Evolutionary conservation across 2,329 filamentous ascomycete species (phyloP).

Genomic region (Scorias spongiosa): DNA sequence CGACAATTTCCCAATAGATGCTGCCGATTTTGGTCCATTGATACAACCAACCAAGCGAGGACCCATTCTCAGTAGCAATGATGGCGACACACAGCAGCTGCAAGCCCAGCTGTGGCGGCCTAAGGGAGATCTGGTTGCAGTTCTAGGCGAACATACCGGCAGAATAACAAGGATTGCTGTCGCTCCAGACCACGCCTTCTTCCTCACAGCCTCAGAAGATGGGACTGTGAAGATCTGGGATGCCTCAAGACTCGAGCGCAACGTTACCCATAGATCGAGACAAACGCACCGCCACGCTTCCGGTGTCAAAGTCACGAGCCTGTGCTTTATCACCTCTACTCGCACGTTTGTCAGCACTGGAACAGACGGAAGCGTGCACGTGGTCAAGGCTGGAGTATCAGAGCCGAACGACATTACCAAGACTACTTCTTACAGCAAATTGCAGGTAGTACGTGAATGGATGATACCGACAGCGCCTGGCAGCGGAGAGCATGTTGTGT

Average conservation of each 20-base stretch:
- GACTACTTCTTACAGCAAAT: slow-evolving; percentile 56
- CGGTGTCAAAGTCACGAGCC: slow-evolving; percentile 57
- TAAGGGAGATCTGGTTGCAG: slow-evolving; percentile 67
- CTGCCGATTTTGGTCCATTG: slow-evolving; percentile 59
- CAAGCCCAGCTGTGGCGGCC: slow-evolving; percentile 50
- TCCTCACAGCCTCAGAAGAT: slow-evolving; percentile 85
- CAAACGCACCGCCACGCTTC: slow-evolving; percentile 66
- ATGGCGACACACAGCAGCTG: slow-evolving; percentile 26
- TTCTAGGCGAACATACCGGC: slow-evolving; percentile 74
- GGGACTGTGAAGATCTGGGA: slow-evolving; percentile 90
- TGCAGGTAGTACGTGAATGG: slow-evolving; percentile 63
- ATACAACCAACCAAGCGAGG: slow-evolving; percentile 52
- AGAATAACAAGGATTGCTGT: slow-evolving; percentile 68
- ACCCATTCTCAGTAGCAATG: slow-evolving; percentile 24
- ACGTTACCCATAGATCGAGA: slow-evolving; percentile 72
- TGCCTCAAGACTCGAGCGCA: slow-evolving; percentile 73
- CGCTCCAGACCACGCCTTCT: slow-evolving; percentile 85
- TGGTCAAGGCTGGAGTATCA: slow-evolving; percentile 64
- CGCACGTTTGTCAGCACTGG: slow-evolving; percentile 87
- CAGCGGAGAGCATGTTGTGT: slow-evolving; percentile 61
- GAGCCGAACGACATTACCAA: slow-evolving; percentile 37
- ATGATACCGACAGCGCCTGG: slow-evolving; percentile 40
- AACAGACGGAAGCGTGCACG: slow-evolving; percentile 77
- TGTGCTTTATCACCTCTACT: slow-evolving; percentile 87
- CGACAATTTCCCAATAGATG: slow-evolving; percentile 44